Evolutionary conservation across 2,329 filamentous ascomycete species (phyloP).

Genomic region (Alternaria metachromatica): DNA sequence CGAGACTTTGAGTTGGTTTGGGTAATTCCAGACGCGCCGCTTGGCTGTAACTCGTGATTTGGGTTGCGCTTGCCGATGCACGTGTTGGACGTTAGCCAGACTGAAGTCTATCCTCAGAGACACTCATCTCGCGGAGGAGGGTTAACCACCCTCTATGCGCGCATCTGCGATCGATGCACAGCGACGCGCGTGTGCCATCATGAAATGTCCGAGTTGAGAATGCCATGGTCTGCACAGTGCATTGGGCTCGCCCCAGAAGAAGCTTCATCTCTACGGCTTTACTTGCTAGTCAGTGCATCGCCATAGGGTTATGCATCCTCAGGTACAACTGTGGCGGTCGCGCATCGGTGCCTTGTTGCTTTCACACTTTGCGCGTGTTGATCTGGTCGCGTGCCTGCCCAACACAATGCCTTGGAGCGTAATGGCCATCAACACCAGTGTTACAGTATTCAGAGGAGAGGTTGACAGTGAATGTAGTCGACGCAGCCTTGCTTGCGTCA

Average conservation of each 20-base stretch:
- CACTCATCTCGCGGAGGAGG: background rate
- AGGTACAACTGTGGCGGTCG: background rate
- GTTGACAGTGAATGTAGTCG: background rate
- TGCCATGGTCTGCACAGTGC: constrained; percentile 45
- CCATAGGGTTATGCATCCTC: constrained; percentile 6
- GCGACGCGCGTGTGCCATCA: constrained; percentile 51
- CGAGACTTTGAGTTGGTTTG: constrained; percentile 2
- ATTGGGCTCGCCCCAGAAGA: constrained; percentile 10
- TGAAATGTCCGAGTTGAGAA: constrained; percentile 50
- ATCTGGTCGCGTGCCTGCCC: background rate
- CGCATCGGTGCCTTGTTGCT: background rate
- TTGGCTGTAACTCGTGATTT: constrained; percentile 3
- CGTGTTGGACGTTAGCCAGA: background rate
- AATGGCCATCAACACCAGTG: background rate
- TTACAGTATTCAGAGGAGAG: background rate
- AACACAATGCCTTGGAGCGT: background rate
- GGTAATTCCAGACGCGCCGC: background rate
- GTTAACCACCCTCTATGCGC: constrained; percentile 32
- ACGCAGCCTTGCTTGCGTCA: background rate
- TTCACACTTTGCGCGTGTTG: background rate
- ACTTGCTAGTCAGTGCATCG: background rate
- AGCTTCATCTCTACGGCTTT: constrained; percentile 12
- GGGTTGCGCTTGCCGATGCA: background rate
- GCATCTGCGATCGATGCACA: constrained; percentile 51
- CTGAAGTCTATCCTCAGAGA: background rate